Base-by-base conservation (phyloP, 495 filamentous ascomycete species). In the Penicillium flavigenum region DNA sequence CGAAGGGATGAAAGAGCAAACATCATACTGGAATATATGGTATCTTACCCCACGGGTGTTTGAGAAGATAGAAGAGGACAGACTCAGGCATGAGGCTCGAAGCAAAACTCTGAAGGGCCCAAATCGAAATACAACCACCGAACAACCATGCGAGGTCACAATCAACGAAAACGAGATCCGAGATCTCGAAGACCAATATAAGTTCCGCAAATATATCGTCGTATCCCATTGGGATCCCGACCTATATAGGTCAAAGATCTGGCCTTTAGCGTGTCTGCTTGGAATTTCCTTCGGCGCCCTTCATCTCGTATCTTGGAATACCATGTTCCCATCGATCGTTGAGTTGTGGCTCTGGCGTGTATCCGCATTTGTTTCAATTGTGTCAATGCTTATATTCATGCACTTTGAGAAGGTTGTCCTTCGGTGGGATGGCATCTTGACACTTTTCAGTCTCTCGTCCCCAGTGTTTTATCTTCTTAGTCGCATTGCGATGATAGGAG, bases 391-490 rank as follows among this genome's bases (percentile, higher is more conserved):
- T 29, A 57, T 71, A 22, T 71, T 72, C 56, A 74, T 74, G 70
- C 68, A 74, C 32, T 74, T 64, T 51, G 61, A 71, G 48, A 71
- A 67, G 50, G 67, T 72, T 39, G 59, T 69, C 24, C 43, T 72
- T 19, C 61, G 67, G 2, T 72, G 69, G 65, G 56, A 60, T 19
- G 71, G 70, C 14, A 58, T 63, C 34, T 49, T 70, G 48, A 71
- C 68, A 9, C 48, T 71, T 10, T 44, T 71, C 43, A 67, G 66
- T 47, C 45, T 74, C 34, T 49, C 63, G 9, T 68, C 65, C 4
- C 69, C 71, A 16, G 60, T 39, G 26, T 42, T 72, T 17, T 71
- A 71, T 59, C 47, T 71, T n/a, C 27, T 66, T 20, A 69, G 66
- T 45, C 68, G 65, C 41, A 56, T 71, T 34, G 50, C 60, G 4